Base-by-base conservation (phyloP, 2,329 filamentous ascomycete species). In the Aspergillus ustus region DNA sequence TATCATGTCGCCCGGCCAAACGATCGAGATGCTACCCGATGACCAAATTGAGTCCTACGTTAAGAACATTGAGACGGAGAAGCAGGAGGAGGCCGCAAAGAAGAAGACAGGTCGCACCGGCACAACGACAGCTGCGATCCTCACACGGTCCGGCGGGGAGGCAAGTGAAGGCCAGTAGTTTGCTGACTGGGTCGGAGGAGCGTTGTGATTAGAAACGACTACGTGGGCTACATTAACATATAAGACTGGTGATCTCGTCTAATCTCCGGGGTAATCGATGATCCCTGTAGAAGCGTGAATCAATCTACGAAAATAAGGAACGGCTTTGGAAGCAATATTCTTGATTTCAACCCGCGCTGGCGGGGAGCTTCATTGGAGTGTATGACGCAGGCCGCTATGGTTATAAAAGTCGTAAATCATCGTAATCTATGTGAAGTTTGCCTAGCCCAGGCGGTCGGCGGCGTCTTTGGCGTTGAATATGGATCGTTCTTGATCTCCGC, bases 11-110 rank as follows among this genome's bases (percentile, higher is more conserved):
- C 93, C 95, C 7, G 93, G 92, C 56, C 93, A 97, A 84, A 79
- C 85, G 17, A 87, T 99, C 66, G 93, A 98, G 84, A 93, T 97
- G 88, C 86, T 99, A 70, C 92, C 93, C 2, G 90, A 94, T 34
- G 94, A 98, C 78, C 92, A 97, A 73, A 99, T 99, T 73, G 95
- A 99, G 84, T 87, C 87, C 70, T 97, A 96, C 75, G 96, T 99
- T 75, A 98, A 98, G 88, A 95, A 88, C 80, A 99, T 99, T 78
- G 96, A 99, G 84, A 91, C 93, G 73, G 96, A 99, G 86, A 99
- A 99, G 87, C 93, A 97, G 77, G 95, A 98, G 80, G 95, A 99
- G 83, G 94, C 94, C 25, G 92, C 92, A 45, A 97, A 93, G 86
- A 97, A 97, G 89, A 96, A 97, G 89, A 91, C 87, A 49, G 90